Evolutionary conservation across 495 filamentous ascomycete genomes (phyloP), one percentile per base, ranked within the genome.

Genomic region (Amorphotheca resinae): DNA sequence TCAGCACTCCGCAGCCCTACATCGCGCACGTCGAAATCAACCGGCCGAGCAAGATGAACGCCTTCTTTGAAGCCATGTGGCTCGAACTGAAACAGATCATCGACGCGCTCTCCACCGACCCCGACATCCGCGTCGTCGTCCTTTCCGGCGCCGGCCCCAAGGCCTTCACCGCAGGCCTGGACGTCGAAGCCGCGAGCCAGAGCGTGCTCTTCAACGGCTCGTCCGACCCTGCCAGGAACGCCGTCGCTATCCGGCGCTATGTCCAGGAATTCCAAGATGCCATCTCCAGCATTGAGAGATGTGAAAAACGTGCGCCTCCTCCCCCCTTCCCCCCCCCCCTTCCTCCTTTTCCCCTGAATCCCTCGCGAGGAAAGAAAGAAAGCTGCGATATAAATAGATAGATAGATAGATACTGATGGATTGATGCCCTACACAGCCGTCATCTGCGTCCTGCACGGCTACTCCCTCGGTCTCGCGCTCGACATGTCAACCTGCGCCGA

Each of bases 21-120:
- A 84, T 95, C 30, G 85, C 83, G 8, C 85, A 93, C 59, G 87
- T 98, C 38, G 82, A 95, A 59, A 95, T 93, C 66, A 88, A 93
- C 67, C 77, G 91, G 6, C 77, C 89, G 1, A 61, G 76, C 39
- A 95, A 95, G 65, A 66, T 95, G 58, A 98, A 98, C 62, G 79
- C 91, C 42, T 96, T 95, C 62, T 66, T 76, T 47, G 80, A 87
- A 63, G 67, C 79, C 33, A 95, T 95, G 86, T 98, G 89, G 87
- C 64, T 79, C 33, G 84, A 93, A 65, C 62, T 95, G 42, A 68
- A 73, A 41, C 52, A 57, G 7, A 63, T 95, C 58, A 93, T 98
- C 68, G 58, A 64, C 45, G 64, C 70, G 34, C 77, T 96, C 46
- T 94, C 85, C 21, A 48, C 61, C 43, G 78, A 84, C 59, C 67